Percentiles rank a stretch among this genome's conserved stretches.
Conservation (phyloP, 768 basidiomycete genomes). For the Mycena pura region DNA sequence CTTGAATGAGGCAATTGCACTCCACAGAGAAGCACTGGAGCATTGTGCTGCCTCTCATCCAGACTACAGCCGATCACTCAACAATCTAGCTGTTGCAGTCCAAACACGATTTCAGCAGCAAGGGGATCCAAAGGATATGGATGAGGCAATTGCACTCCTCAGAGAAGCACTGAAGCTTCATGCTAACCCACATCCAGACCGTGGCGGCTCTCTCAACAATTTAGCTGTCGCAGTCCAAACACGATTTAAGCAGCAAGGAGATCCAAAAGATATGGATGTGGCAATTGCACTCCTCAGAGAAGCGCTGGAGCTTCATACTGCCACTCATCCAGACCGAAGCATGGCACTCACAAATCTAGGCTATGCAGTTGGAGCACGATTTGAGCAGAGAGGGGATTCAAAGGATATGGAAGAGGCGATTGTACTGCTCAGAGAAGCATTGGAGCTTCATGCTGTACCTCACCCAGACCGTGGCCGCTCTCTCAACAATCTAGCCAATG, state of each 20-base stretch:
- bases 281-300: too few relatives aligned
- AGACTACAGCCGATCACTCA: neutral
- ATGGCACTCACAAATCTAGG: slow-evolving; percentile 17
- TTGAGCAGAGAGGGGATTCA: slow-evolving; percentile 34
- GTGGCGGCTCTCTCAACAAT: too few relatives aligned
- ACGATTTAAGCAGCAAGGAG: too few relatives aligned
- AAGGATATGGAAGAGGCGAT: slow-evolving; percentile 36
- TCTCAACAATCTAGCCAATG: slow-evolving; percentile 23
- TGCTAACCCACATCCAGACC: too few relatives aligned
- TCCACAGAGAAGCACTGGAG: slow-evolving; percentile 12
- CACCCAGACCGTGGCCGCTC: neutral
- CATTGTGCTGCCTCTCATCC: slow-evolving; percentile 10
- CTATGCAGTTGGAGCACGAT: slow-evolving; percentile 26
- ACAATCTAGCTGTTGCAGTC: slow-evolving; percentile 26
- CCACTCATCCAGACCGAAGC: slow-evolving; percentile 11
- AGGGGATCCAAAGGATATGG: slow-evolving; percentile 32
- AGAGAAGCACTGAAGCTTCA: too few relatives aligned
- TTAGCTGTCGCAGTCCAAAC: too few relatives aligned
- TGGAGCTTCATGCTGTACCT: slow-evolving; percentile 26
- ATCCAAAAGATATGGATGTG: too few relatives aligned
- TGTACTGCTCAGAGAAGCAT: slow-evolving; percentile 27
- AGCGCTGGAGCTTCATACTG: slow-evolving; percentile 32
- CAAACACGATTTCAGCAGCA: too few relatives aligned
- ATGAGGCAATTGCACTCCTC: slow-evolving; percentile 35
- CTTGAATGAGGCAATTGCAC: too few relatives aligned